Evolutionary conservation across 2,329 filamentous ascomycete species (phyloP).

Genomic region (Aplosporella prunicola): DNA sequence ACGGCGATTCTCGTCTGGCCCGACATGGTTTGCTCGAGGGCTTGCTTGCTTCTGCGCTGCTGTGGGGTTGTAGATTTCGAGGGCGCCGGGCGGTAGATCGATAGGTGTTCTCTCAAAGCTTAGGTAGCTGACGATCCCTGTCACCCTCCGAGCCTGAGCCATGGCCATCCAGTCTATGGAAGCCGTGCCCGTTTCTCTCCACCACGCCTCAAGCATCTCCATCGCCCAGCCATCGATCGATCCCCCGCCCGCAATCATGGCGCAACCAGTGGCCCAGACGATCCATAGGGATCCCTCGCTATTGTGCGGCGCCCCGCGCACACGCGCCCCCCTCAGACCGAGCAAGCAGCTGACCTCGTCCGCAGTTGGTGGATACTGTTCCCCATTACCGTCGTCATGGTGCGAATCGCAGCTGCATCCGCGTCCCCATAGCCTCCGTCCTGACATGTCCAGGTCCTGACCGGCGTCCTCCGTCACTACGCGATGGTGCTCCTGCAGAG

Average conservation of each 20-base stretch:
- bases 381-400: conserved; percentile 96
- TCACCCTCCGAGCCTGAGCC: conserved; percentile 10
- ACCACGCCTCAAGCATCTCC: conserved; percentile 3
- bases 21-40: conserved; percentile 22
- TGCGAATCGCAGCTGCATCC: conserved; percentile 26
- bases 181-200: too few relatives aligned
- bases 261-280: conserved; percentile 77
- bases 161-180: too few relatives aligned
- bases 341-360: conserved; percentile 12
- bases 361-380: conserved; percentile 96
- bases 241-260: conserved; percentile 61
- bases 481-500: conserved; percentile 83
- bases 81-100: conserved; percentile 16
- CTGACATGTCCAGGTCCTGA: conserved; percentile 51
- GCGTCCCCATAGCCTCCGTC: background rate
- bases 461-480: conserved; percentile 92
- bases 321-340: conserved; percentile 1
- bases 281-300: conserved; percentile 97
- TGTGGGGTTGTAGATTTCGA: background rate
- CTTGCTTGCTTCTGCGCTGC: too few relatives aligned
- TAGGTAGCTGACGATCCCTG: conserved; percentile 21
- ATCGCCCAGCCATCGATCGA: background rate
- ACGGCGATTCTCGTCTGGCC: conserved; percentile 48
- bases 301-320: conserved; percentile 55
- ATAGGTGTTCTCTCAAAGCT: conserved; percentile 28